Conservation (phyloP, 2,329 filamentous ascomycete species). For the Cercospora brassicicola region DNA sequence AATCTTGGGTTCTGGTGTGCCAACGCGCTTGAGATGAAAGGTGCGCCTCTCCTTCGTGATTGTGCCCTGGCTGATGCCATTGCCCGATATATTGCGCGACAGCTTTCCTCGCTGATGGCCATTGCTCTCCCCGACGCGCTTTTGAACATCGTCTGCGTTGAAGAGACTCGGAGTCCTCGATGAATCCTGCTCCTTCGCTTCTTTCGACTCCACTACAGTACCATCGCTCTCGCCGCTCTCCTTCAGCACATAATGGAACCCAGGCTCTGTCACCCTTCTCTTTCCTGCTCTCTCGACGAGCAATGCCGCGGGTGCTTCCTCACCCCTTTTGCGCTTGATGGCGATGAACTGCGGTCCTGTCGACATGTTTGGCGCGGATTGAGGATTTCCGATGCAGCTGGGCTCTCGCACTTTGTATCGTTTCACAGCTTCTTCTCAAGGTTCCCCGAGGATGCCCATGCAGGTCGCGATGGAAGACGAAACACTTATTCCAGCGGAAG, state of each 20-base stretch:
- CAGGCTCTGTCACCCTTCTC: conserved; percentile 21
- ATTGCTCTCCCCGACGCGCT: conserved; percentile 2
- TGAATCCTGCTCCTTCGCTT: conserved; percentile 7
- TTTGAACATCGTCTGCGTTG: conserved; percentile 11
- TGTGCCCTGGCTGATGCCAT: conserved; percentile 16
- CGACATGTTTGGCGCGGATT: conserved; percentile 8
- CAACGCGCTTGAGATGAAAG: conserved; percentile 28
- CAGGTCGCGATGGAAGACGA: neutral
- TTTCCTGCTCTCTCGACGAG: conserved; percentile 32
- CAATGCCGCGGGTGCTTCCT: conserved; percentile 32
- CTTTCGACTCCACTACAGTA: conserved; percentile 8
- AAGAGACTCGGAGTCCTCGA: conserved; percentile 9
- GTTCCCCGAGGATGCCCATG: neutral
- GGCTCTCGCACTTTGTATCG: neutral
- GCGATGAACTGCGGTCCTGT: conserved; percentile 32
- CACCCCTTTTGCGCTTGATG: conserved; percentile 35
- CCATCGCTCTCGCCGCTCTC: neutral
- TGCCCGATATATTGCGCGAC: conserved; percentile 18
- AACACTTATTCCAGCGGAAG: neutral
- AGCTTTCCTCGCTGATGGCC: conserved; percentile 11
- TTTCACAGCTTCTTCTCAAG: neutral
- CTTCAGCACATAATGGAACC: conserved; percentile 26
- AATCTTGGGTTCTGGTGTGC: conserved; percentile 17
- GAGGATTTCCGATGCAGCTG: neutral
- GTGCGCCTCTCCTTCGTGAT: conserved; percentile 22